Evolutionary conservation across 2,329 filamentous ascomycete genomes (phyloP).

Genomic region (Monilinia polystroma): DNA sequence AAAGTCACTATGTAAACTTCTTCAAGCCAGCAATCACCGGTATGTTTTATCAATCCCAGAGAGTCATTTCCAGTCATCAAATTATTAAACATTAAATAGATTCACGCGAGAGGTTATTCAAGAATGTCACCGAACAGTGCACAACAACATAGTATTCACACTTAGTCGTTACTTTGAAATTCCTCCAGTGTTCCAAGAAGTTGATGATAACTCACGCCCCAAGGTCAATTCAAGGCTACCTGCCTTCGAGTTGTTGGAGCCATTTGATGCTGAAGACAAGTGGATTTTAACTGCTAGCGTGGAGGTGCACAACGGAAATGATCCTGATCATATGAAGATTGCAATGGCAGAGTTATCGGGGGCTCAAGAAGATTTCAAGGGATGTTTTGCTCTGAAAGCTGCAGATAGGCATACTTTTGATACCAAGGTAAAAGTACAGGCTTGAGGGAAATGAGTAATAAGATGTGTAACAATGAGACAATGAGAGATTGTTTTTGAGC

Average conservation of each 20-base stretch:
- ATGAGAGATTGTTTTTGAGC: background rate
- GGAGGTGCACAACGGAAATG: conserved; percentile 55
- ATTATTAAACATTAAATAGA: conserved; percentile 29
- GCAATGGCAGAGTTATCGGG: conserved; percentile 52
- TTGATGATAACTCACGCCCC: conserved; percentile 35
- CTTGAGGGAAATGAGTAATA: conserved; percentile 16
- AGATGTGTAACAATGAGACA: background rate
- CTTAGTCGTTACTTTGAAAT: conserved; percentile 35
- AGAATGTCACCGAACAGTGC: conserved; percentile 34
- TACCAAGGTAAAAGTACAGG: conserved; percentile 44
- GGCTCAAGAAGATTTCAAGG: conserved; percentile 49
- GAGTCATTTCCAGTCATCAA: conserved; percentile 18
- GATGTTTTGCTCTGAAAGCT: conserved; percentile 52
- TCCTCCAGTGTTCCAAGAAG: conserved; percentile 27
- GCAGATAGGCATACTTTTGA: conserved; percentile 56
- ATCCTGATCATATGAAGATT: conserved; percentile 54
- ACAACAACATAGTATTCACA: conserved; percentile 36
- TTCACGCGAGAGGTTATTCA: conserved; percentile 34
- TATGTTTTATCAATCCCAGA: conserved; percentile 39
- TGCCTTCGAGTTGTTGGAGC: conserved; percentile 48
- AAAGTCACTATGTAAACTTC: conserved; percentile 47
- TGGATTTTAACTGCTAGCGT: conserved; percentile 58
- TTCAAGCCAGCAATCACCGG: conserved; percentile 55
- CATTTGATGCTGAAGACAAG: conserved; percentile 49
- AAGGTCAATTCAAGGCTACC: conserved; percentile 43